Evolutionary conservation across 495 filamentous ascomycete genomes (phyloP).

Genomic region (Trichocladium antarcticum): DNA sequence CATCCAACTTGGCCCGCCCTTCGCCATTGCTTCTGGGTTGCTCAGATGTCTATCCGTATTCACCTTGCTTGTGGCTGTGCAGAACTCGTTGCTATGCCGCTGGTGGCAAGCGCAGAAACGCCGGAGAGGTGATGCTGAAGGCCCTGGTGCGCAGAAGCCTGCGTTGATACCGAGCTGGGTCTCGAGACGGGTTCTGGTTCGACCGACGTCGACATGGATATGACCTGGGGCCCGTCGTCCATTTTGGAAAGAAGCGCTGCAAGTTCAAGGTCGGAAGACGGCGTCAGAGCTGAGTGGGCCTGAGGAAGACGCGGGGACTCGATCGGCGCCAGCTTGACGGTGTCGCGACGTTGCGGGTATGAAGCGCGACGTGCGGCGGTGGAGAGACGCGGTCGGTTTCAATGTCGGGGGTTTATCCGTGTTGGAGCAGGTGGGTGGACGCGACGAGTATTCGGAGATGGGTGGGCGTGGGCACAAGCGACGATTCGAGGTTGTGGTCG

Average conservation of each 20-base stretch:
- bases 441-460: no score
- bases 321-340: slow-evolving; percentile 26
- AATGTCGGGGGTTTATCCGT: not conserved
- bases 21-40: no score
- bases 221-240: slow-evolving; percentile 32
- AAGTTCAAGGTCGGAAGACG: slow-evolving; percentile 22
- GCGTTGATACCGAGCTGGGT: slow-evolving; percentile 39
- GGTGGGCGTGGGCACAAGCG: no score
- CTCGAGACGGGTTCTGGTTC: slow-evolving; percentile 41
- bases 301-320: slow-evolving; percentile 28
- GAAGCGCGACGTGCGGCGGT: not conserved
- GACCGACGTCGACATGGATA: slow-evolving; percentile 26
- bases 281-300: slow-evolving; percentile 16
- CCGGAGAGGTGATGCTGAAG: slow-evolving; percentile 43
- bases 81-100: slow-evolving; percentile 47
- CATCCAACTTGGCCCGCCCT: no score
- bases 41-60: slow-evolving; percentile 24
- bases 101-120: slow-evolving; percentile 51
- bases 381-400: not conserved
- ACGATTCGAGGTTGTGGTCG: no score
- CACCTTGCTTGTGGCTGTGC: slow-evolving; percentile 50
- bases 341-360: not conserved
- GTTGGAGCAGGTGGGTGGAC: no score
- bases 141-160: slow-evolving; percentile 26
- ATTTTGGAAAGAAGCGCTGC: slow-evolving; percentile 22